Evolutionary conservation across 2,329 filamentous ascomycete genomes (phyloP), one percentile per base, ranked within the genome.

Genomic region (Stemphylium lycopersici): DNA sequence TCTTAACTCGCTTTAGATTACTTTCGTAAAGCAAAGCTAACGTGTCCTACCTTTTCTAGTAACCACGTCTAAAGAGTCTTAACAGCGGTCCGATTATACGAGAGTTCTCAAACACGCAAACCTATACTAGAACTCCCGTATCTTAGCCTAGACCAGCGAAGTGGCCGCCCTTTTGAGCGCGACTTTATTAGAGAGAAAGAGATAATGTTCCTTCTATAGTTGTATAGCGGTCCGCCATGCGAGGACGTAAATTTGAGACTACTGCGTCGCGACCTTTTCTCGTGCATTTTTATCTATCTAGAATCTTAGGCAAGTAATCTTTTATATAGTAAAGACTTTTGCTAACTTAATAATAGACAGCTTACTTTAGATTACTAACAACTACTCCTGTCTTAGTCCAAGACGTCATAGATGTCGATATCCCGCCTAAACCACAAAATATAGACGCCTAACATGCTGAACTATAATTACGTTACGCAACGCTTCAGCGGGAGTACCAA

Each of bases 1-100:
- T 53, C n/a, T 11, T 2, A 56, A 24, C 56, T 62, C 11, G 42
- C 50, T 42, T 22, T 55, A 7, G 50, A 62, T 36, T 62, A 59
- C 44, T 45, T 62, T 34, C 8, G 15, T 12, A 62, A 57, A 43
- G 52, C 45, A 41, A 62, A 59, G 11, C 59, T 16, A 44, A 54
- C 48, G 12, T 55, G 15, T 20, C 6, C 37, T 33, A 29, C 15
- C 32, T 61, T 59, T 33, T 48, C 32, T 36, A 42, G 13, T 31
- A 20, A 41, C 16, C 18, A 56, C 10, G 34, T 61, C 31, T 6
- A 52, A 18, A 42, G 13, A 38, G 56, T 61, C 20, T 32, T 58
- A 40, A 20, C 20, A 38, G 36, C 36, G 12, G 12, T 38, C 36
- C 1, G 7, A 38, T 38, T 15, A 10, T 7, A 20, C 11, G 36